Conservation (phyloP, 176 grass and related monocot genomes). For the Ensete ventricosum region DNA sequence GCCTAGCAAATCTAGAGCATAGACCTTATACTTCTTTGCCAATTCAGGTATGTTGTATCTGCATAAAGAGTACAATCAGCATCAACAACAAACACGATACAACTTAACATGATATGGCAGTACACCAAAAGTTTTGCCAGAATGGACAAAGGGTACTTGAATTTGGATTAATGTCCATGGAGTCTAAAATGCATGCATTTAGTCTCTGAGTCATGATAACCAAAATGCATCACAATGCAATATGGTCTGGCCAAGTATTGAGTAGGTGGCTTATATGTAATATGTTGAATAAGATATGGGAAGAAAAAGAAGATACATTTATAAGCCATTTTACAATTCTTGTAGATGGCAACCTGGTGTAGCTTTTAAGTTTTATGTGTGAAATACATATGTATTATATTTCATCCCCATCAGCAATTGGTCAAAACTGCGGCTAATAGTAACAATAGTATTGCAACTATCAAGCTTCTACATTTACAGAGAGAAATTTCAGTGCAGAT, state of each 20-base stretch:
- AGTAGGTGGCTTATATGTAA: not conserved
- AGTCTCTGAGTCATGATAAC: not conserved
- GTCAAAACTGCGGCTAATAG: too few relatives aligned
- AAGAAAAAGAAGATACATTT: not conserved
- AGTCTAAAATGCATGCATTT: not conserved
- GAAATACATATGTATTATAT: too few relatives aligned
- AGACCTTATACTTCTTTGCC: constrained; percentile 92
- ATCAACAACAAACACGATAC: not conserved
- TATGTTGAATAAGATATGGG: too few relatives aligned
- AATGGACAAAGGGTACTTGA: not conserved
- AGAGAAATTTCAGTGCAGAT: not conserved
- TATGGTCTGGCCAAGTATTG: not conserved
- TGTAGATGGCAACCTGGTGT: not conserved
- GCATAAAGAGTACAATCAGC: constrained; percentile 10
- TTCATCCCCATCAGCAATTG: too few relatives aligned
- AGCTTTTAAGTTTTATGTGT: not conserved
- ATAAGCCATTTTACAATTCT: not conserved
- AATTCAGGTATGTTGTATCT: constrained; percentile 96
- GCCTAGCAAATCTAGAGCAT: constrained; percentile 85
- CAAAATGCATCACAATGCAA: not conserved
- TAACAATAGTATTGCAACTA: not conserved
- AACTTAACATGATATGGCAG: not conserved
- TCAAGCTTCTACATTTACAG: not conserved
- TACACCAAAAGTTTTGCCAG: not conserved
- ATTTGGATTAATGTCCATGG: not conserved